Percentiles rank a stretch among this genome's conserved stretches.
These are phyloP conservation scores for Patellaria atrata DNA, from an alignment of 495 filamentous ascomycete genomes.

Conservation along the genomic window DNA sequence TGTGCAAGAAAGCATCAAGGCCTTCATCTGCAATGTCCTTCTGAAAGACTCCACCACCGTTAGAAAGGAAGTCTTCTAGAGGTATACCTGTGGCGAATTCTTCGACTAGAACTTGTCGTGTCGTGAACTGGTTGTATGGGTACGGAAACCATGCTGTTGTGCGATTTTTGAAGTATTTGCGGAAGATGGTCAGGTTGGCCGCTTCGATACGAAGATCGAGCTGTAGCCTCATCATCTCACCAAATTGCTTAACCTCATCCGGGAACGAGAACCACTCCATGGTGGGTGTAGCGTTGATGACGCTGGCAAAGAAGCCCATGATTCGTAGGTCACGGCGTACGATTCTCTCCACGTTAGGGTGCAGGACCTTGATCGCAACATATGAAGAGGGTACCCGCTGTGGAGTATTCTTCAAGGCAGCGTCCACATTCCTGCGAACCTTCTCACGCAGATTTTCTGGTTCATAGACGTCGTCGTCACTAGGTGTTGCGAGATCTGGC, in stretches of 20 bases:
- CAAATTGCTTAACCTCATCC: slow-evolving; percentile 86
- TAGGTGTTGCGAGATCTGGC: slow-evolving; percentile 51
- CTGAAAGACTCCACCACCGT: slow-evolving; percentile 85
- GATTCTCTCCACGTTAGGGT: slow-evolving; percentile 77
- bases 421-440: slow-evolving; percentile 69
- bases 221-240: slow-evolving; percentile 96
- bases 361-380: slow-evolving; percentile 92
- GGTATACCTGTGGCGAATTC: slow-evolving; percentile 94
- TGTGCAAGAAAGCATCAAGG: slow-evolving; percentile 92
- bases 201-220: slow-evolving; percentile 91
- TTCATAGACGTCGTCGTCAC: slow-evolving; percentile 38
- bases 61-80: slow-evolving; percentile 72
- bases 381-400: slow-evolving; percentile 78
- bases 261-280: slow-evolving; percentile 97
- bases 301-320: slow-evolving; percentile 80
- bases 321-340: slow-evolving; percentile 83
- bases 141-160: slow-evolving; percentile 93
- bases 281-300: slow-evolving; percentile 79
- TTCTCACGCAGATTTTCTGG: slow-evolving; percentile 45
- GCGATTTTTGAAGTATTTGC: slow-evolving; percentile 76
- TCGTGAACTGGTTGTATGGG: slow-evolving; percentile 81
- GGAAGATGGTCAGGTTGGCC: slow-evolving; percentile 76
- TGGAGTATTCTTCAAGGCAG: slow-evolving; percentile 70
- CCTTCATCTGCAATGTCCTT: slow-evolving; percentile 91
- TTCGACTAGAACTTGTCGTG: slow-evolving; percentile 82